phyloP scores from a whole-genome alignment of 2,329 filamentous ascomycete genomes.

The Arthrobotrys sinensis region DNA sequence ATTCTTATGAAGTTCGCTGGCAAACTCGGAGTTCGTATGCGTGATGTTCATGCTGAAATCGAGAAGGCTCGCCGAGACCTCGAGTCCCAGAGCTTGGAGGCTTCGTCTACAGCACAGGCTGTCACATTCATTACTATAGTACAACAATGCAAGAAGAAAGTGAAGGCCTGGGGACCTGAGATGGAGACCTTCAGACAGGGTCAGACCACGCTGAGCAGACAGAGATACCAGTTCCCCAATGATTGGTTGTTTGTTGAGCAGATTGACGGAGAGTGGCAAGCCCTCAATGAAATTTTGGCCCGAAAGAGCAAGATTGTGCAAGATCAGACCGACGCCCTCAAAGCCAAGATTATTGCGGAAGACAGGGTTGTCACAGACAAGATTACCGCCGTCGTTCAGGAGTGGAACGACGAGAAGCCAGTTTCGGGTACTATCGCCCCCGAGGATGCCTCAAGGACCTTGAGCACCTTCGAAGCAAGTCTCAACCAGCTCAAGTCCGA shows the following conservation, averaged over 20 bases:
- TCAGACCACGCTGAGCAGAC: slow-evolving; percentile 89
- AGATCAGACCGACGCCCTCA: slow-evolving; percentile 94
- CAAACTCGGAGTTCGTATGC: slow-evolving; percentile 89
- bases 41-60: slow-evolving; percentile 91
- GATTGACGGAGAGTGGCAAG: slow-evolving; percentile 95
- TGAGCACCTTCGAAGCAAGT: slow-evolving; percentile 85
- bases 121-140: slow-evolving; percentile 99
- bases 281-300: slow-evolving; percentile 89
- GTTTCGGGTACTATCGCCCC: slow-evolving; percentile 95
- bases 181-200: slow-evolving; percentile 96
- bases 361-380: slow-evolving; percentile 92
- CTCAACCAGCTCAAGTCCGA: slow-evolving; percentile 89
- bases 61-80: slow-evolving; percentile 91
- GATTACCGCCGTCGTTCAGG: slow-evolving; percentile 83
- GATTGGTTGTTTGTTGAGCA: slow-evolving; percentile 98
- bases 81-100: slow-evolving; percentile 91
- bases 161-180: slow-evolving; percentile 93
- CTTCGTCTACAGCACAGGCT: slow-evolving; percentile 94
- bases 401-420: slow-evolving; percentile 97
- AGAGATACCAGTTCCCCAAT: slow-evolving; percentile 91
- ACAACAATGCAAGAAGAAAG: slow-evolving; percentile 94
- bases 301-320: slow-evolving; percentile 96
- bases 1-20: slow-evolving; percentile 93
- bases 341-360: slow-evolving; percentile 94
- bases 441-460: slow-evolving; percentile 85